These are phyloP conservation scores for Pistacia atlantica DNA, from an alignment of 345 rosid species.

Conservation along the genomic window DNA sequence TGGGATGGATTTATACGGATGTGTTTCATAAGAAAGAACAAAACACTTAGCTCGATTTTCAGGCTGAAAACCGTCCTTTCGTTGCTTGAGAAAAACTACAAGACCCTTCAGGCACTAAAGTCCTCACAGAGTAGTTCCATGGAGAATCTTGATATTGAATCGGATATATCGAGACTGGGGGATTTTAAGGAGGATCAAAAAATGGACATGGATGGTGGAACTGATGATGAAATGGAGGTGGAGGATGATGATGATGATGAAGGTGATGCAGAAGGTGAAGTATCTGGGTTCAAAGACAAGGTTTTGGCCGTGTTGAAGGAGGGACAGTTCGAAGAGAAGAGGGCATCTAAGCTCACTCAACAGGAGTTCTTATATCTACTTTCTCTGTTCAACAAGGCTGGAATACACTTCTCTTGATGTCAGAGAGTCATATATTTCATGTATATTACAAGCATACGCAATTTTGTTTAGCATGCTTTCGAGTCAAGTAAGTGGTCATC, in stretches of 20 bases:
- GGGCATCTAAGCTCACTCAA: constrained; percentile 74
- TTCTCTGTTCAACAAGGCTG: constrained; percentile 82
- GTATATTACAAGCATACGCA: not conserved
- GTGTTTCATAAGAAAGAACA: constrained; percentile 92
- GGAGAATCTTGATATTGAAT: constrained; percentile 17
- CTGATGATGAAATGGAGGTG: constrained; percentile 39
- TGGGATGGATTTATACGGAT: constrained; percentile 89
- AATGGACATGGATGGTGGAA: constrained; percentile 58
- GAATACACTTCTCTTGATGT: constrained; percentile 68
- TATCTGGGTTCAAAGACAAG: constrained; percentile 68
- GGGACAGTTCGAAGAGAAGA: constrained; percentile 71
- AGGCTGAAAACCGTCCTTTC: constrained; percentile 66
- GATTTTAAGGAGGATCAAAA: constrained; percentile 40
- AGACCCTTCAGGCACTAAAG: constrained; percentile 69
- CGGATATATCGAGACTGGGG: constrained; percentile 33
- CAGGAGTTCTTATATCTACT: constrained; percentile 82
- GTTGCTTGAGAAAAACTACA: constrained; percentile 78
- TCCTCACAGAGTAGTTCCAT: constrained; percentile 29
- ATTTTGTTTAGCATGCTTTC: constrained; percentile 4
- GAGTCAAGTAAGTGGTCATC: not conserved
- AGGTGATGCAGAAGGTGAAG: constrained; percentile 45
- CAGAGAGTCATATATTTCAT: not conserved
- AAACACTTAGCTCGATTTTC: constrained; percentile 80
- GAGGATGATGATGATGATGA: constrained; percentile 43
- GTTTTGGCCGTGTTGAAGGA: constrained; percentile 66